A percentile compares a stretch with the other conserved stretches of the same genome.
phyloP scores from a whole-genome alignment of 805 yeast genomes.

The Blastobotrys parvus region DNA sequence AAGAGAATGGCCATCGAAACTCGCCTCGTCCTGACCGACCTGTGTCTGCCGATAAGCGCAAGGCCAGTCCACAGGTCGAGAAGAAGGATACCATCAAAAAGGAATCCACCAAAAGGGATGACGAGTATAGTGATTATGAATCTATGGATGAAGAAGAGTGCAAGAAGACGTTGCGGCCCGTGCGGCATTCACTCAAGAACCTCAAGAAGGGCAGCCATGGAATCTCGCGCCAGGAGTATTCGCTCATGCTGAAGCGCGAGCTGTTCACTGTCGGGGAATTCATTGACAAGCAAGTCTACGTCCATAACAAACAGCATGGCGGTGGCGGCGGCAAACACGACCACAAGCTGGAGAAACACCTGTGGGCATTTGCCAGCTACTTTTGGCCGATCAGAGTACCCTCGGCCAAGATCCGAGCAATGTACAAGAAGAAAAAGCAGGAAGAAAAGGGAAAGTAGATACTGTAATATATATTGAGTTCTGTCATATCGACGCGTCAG shows the following conservation, averaged over 20 bases:
- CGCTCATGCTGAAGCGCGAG: conserved; percentile 57
- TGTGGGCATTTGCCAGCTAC: conserved; percentile 77
- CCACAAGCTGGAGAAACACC: conserved; percentile 44
- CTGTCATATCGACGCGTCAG: too few species aligned
- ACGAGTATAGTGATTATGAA: conserved; percentile 47
- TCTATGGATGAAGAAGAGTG: conserved; percentile 73
- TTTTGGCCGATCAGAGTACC: conserved; percentile 82
- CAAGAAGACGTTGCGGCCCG: conserved; percentile 52
- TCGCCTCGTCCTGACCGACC: neutral
- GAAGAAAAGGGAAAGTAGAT: neutral
- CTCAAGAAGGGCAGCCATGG: conserved; percentile 68
- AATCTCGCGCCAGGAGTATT: conserved; percentile 70
- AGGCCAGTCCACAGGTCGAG: conserved; percentile 2
- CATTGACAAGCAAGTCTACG: conserved; percentile 38
- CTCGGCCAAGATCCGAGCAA: conserved; percentile 59
- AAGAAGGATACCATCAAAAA: conserved; percentile 40
- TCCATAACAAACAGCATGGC: too few species aligned
- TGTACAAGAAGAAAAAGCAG: conserved; percentile 43
- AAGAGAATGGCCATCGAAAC: too few species aligned
- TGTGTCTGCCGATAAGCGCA: neutral
- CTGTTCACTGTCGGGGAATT: conserved; percentile 66
- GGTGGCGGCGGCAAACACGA: conserved; percentile 19
- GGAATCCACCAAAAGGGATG: conserved; percentile 68
- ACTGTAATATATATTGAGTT: too few species aligned
- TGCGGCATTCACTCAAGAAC: conserved; percentile 55